These are phyloP conservation scores for Buxus sempervirens DNA, from an alignment of 164 flowering plant genomes.

Conservation along the genomic window DNA sequence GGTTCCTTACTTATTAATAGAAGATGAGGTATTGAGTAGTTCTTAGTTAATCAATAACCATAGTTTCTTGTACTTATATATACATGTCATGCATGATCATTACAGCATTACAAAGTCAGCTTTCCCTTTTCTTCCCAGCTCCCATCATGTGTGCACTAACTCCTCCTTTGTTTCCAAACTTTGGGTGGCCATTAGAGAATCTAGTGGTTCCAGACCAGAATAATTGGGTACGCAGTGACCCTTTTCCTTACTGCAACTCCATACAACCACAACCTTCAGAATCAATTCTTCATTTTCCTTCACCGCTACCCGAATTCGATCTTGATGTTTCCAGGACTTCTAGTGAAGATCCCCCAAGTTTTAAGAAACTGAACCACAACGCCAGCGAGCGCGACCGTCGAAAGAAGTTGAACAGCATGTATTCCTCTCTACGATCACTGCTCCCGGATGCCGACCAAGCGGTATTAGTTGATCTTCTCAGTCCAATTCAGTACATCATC, in stretches of 20 bases:
- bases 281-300: constrained; percentile 6
- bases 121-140: background rate
- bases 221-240: background rate
- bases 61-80: background rate
- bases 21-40: too few species aligned
- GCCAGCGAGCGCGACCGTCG: constrained; percentile 20
- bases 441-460: constrained; percentile 12
- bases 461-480: background rate
- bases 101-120: background rate
- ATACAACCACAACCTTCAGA: constrained; percentile 1
- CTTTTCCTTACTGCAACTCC: background rate
- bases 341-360: background rate
- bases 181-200: background rate
- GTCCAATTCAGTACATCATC: background rate
- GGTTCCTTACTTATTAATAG: too few species aligned
- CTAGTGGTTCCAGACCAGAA: constrained; percentile 7
- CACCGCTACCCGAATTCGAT: background rate
- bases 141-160: background rate
- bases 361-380: constrained; percentile 20
- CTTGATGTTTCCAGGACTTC: background rate
- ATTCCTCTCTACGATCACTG: constrained; percentile 18
- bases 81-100: background rate
- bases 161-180: background rate
- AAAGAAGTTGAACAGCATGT: constrained; percentile 10
- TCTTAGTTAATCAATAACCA: too few species aligned